Evolutionary conservation across 1,284 basidiomycete genomes (phyloP).

Genomic region (Stereum hirsutum): DNA sequence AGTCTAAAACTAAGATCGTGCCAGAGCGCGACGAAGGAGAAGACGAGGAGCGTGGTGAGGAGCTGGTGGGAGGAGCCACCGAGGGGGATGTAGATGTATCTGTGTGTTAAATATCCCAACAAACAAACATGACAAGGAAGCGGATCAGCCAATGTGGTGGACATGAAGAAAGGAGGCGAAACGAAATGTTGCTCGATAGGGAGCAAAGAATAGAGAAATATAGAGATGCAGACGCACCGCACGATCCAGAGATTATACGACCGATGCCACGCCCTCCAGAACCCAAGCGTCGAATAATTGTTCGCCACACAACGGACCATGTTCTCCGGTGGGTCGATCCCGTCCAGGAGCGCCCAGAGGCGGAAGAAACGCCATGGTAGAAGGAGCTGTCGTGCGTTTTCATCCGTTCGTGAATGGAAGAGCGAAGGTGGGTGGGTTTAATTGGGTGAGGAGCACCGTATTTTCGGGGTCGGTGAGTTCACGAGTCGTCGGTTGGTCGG

Average conservation of each 20-base stretch:
- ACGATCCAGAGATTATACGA: constrained; percentile 97
- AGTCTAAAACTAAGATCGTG: constrained; percentile 88
- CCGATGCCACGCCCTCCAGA: constrained; percentile 96
- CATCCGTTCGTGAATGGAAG: constrained; percentile 1
- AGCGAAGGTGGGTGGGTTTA: background rate
- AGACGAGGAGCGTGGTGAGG: constrained; percentile 73
- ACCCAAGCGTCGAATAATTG: constrained; percentile 90
- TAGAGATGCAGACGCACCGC: constrained; percentile 37
- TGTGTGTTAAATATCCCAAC: too few species aligned
- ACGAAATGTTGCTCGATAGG: background rate
- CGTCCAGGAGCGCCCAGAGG: constrained; percentile 86
- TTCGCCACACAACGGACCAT: constrained; percentile 99
- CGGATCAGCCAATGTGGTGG: too few species aligned
- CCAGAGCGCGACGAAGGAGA: constrained; percentile 99
- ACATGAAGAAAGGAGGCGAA: too few species aligned
- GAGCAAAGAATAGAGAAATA: constrained; percentile 1
- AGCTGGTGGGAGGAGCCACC: constrained; percentile 69
- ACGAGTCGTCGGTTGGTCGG: too few species aligned
- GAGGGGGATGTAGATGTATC: constrained; percentile 93
- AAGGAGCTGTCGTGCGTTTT: constrained; percentile 76
- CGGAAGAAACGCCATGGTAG: constrained; percentile 98
- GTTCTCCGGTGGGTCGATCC: constrained; percentile 94
- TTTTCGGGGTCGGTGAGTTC: too few species aligned
- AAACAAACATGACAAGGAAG: too few species aligned
- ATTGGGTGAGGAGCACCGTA: background rate